Evolutionary conservation across 805 yeast species (phyloP).

Genomic region (Barnettozyma botsteinii): DNA sequence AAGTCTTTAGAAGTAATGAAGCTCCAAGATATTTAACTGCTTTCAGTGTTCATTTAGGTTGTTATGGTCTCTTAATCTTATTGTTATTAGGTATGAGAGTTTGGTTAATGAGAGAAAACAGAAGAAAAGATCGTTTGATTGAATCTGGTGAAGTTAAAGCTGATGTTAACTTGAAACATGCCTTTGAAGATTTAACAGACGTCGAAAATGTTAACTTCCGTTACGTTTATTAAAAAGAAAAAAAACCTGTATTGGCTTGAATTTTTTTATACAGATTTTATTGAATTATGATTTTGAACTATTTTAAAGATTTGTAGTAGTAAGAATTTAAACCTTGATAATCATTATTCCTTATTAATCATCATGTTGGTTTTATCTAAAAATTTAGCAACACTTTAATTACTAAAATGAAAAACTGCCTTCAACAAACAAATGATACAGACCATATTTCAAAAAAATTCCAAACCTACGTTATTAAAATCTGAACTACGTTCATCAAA

Average conservation of each 20-base stretch:
- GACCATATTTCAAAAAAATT: too few relatives aligned
- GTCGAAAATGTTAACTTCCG: conserved; percentile 15
- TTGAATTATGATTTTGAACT: too few relatives aligned
- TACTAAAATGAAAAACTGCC: too few relatives aligned
- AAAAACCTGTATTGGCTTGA: too few relatives aligned
- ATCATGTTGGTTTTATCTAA: too few relatives aligned
- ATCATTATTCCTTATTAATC: too few relatives aligned
- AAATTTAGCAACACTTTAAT: too few relatives aligned
- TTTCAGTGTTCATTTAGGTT: conserved; percentile 8
- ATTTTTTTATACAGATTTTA: too few relatives aligned
- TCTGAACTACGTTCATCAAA: too few relatives aligned
- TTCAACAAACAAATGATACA: too few relatives aligned
- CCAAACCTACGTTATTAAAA: too few relatives aligned
- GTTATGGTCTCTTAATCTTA: conserved; percentile 3
- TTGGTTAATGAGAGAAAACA: conserved; percentile 4
- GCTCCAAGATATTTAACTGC: conserved; percentile 39
- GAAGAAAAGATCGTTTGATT: conserved; percentile 3
- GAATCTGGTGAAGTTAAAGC: conserved; percentile 1
- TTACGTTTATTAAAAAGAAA: conserved; percentile 7
- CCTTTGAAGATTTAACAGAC: conserved; percentile 12
- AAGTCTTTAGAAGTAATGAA: conserved; percentile 41
- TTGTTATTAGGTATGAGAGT: conserved; percentile 3
- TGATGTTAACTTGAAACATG: conserved; percentile 6
- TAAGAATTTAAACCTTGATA: too few relatives aligned
- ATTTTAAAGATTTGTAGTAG: neutral